Percentiles rank a stretch among this genome's conserved stretches.
Conservation (phyloP, 257 asterid species). For the Mitragyna speciosa region DNA sequence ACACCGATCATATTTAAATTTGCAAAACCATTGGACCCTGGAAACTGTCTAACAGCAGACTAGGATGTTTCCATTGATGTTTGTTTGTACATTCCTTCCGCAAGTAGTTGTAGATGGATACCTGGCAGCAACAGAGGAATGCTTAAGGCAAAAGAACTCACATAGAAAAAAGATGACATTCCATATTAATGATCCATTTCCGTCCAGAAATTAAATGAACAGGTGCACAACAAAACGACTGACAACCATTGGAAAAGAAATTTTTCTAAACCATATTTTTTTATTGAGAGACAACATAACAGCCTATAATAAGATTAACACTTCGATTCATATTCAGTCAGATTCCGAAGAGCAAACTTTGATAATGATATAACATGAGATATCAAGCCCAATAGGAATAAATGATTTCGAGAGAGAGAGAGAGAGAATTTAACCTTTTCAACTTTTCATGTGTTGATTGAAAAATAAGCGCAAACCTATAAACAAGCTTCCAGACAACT, state of each 20-base stretch:
- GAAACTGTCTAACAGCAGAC: background rate
- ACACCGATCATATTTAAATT: background rate
- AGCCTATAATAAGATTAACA: background rate
- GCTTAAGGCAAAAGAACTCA: background rate
- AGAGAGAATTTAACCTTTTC: background rate
- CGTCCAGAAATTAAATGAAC: background rate
- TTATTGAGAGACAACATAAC: background rate
- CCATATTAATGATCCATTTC: background rate
- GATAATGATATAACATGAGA: too few relatives aligned
- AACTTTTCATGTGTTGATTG: background rate
- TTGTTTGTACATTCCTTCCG: background rate
- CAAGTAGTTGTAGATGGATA: background rate
- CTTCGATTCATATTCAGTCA: background rate
- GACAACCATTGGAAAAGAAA: background rate
- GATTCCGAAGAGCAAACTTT: background rate
- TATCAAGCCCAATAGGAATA: background rate
- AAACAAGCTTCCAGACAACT: background rate
- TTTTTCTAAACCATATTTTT: background rate
- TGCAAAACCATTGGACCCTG: background rate
- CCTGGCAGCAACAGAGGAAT: background rate
- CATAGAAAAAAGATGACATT: background rate
- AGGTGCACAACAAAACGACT: background rate
- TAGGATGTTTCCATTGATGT: background rate
- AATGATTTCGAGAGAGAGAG: background rate
- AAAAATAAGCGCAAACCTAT: background rate